Evolutionary conservation across 495 filamentous ascomycete species (phyloP).

Genomic region (Platismatia glauca): DNA sequence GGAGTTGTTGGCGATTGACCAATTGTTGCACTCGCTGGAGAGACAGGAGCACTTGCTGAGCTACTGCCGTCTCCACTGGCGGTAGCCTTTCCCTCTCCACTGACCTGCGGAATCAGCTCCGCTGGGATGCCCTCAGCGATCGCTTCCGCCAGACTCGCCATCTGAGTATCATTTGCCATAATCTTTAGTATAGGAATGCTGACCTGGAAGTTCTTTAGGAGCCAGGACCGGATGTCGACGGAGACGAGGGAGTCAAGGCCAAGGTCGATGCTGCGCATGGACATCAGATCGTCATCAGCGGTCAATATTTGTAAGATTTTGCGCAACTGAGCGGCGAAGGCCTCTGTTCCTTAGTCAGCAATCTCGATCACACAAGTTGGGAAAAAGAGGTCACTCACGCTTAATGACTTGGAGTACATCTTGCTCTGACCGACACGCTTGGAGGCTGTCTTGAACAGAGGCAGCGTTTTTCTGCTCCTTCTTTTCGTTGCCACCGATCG

Average conservation of each 20-base stretch:
- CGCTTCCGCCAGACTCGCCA: neutral
- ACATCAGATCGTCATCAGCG: neutral
- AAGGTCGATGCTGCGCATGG: neutral
- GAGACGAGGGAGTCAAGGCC: constrained; percentile 8
- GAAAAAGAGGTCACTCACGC: no score
- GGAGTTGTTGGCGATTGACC: neutral
- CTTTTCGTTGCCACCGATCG: neutral
- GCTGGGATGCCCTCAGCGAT: constrained; percentile 2
- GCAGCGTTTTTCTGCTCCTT: neutral
- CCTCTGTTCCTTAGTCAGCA: neutral
- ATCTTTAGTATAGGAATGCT: constrained; percentile 7
- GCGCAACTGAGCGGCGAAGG: neutral
- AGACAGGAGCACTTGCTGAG: neutral
- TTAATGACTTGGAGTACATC: constrained; percentile 1
- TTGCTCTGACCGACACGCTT: neutral
- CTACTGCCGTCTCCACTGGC: neutral
- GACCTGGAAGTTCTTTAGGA: constrained; percentile 7
- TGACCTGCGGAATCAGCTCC: neutral
- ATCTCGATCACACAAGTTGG: no score
- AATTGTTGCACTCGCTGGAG: neutral
- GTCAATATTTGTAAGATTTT: constrained; percentile 3
- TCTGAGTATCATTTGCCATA: neutral
- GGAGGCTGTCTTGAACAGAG: neutral
- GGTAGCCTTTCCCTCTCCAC: neutral
- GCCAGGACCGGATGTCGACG: constrained; percentile 4